These are phyloP conservation scores for Coemansia pectinata DNA, from an alignment of 192 early-diverging fungal species.

Conservation along the genomic window DNA sequence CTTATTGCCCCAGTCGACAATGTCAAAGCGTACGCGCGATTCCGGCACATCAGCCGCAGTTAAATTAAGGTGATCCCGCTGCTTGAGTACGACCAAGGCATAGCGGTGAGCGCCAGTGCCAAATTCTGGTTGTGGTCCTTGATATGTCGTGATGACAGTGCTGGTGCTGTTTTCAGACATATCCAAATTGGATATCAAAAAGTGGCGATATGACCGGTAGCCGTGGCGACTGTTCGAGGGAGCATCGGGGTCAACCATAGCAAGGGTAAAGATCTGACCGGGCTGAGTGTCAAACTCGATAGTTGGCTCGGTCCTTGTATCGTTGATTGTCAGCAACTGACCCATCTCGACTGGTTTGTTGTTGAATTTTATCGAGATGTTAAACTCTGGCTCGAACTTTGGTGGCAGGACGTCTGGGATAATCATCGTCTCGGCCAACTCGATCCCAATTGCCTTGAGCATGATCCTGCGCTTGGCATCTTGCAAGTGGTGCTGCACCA, in stretches of 20 bases:
- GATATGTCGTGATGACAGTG: slow-evolving; percentile 19
- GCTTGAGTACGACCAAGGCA: slow-evolving; percentile 28
- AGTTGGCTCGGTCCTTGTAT: slow-evolving; percentile 20
- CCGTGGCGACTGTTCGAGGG: slow-evolving; percentile 26
- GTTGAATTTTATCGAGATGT: slow-evolving; percentile 17
- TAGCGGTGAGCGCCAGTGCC: slow-evolving; percentile 31
- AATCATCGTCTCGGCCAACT: slow-evolving; percentile 6
- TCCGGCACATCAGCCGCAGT: slow-evolving; percentile 10
- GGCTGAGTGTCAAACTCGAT: slow-evolving; percentile 33
- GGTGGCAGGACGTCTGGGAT: slow-evolving; percentile 25
- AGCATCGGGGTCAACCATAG: slow-evolving; percentile 38
- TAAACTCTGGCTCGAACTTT: slow-evolving; percentile 31
- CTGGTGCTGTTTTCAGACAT: background rate
- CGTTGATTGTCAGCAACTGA: slow-evolving; percentile 26
- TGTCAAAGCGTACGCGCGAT: slow-evolving; percentile 34
- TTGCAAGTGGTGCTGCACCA: background rate
- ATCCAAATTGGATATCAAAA: slow-evolving; percentile 30
- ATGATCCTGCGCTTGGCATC: slow-evolving; percentile 7
- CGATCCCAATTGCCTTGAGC: slow-evolving; percentile 1
- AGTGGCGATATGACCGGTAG: slow-evolving; percentile 36
- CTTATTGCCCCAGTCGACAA: slow-evolving; percentile 21
- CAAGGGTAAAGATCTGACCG: slow-evolving; percentile 21
- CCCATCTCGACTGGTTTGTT: slow-evolving; percentile 20
- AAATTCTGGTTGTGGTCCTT: slow-evolving; percentile 16
- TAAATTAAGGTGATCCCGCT: slow-evolving; percentile 13